phyloP scores from a whole-genome alignment of 2,329 filamentous ascomycete species.

The Talaromyces sp. region DNA sequence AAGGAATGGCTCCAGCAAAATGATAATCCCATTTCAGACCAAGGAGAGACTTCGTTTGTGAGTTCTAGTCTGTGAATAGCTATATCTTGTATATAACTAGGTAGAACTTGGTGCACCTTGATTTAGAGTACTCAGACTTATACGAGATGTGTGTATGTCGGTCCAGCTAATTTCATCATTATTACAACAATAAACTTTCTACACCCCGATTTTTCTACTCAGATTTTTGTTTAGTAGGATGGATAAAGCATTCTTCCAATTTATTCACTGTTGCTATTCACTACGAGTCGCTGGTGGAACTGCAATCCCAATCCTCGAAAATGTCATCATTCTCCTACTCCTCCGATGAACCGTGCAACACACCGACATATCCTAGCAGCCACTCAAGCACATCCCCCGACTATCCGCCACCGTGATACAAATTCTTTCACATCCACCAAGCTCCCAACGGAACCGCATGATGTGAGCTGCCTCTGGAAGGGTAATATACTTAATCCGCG shows the following conservation, averaged over 20 bases:
- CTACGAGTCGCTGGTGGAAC: too few species aligned
- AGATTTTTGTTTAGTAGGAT: background rate
- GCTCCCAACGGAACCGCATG: background rate
- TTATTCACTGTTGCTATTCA: too few species aligned
- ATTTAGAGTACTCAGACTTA: background rate
- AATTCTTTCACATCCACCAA: background rate
- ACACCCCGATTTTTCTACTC: background rate
- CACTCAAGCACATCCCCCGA: background rate
- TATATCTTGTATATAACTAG: background rate
- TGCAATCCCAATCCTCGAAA: background rate
- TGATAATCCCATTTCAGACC: background rate
- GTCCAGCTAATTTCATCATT: background rate
- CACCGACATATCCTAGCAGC: background rate
- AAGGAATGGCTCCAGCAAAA: slow-evolving; percentile 20
- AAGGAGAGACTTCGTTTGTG: background rate
- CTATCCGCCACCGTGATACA: background rate
- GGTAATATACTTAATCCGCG: slow-evolving; percentile 3
- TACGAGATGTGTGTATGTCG: background rate
- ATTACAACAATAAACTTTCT: background rate
- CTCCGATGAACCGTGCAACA: background rate
- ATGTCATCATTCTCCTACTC: background rate
- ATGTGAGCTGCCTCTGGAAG: background rate
- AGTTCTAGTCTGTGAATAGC: background rate
- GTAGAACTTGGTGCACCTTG: background rate
- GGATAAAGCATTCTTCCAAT: background rate